phyloP scores from a whole-genome alignment of 352 stramenopile species.

The Phytophthora hybrid region DNA sequence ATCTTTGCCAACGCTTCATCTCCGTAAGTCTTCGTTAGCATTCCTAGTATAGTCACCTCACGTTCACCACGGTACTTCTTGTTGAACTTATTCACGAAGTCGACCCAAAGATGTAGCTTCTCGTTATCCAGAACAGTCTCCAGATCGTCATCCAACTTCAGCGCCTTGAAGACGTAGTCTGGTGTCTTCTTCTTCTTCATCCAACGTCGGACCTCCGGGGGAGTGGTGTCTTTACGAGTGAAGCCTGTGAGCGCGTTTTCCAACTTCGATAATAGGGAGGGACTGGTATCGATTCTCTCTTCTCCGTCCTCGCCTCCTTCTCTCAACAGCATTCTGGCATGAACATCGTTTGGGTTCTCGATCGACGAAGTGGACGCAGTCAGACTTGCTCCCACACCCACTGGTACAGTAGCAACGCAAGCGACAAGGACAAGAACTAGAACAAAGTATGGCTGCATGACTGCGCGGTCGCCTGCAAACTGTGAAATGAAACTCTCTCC shows the following conservation, averaged over 20 bases:
- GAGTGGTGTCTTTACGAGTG: too few species aligned
- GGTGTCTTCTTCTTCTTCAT: background rate
- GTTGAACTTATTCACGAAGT: background rate
- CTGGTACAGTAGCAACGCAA: background rate
- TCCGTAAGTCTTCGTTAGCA: background rate
- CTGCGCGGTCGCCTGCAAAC: background rate
- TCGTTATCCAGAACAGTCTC: background rate
- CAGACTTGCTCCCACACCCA: too few species aligned
- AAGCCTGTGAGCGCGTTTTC: background rate
- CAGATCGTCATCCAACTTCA: background rate
- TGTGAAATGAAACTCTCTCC: background rate
- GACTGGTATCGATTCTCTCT: background rate
- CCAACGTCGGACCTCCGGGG: background rate
- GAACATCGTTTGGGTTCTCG: background rate
- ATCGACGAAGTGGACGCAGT: too few species aligned
- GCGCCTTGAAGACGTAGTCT: background rate
- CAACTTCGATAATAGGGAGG: background rate
- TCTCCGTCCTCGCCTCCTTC: background rate
- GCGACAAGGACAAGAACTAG: background rate
- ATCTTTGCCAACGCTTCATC: background rate
- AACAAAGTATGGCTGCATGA: background rate
- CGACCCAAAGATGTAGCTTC: background rate
- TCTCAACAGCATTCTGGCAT: background rate
- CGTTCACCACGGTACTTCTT: background rate
- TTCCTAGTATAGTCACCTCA: background rate